Percentiles rank a stretch among this genome's conserved stretches.
Evolutionary conservation across 192 early-diverging fungal species (phyloP).

Genomic region (Polychytrium aggregatum): DNA sequence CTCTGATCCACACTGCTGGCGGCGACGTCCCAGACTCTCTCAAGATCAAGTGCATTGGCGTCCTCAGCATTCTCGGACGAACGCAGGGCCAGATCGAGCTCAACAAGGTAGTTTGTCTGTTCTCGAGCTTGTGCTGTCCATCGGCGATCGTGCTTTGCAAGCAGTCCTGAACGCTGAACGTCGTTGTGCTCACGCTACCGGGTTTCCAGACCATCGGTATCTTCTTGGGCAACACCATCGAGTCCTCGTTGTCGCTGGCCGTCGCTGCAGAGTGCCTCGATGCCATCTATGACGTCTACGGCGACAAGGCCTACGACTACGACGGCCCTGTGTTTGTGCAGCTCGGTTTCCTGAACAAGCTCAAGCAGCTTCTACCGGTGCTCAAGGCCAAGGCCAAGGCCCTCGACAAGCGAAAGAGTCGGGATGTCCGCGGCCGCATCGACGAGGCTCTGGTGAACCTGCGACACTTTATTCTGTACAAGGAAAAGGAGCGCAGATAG

Average conservation of each 20-base stretch:
- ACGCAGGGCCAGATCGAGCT: conserved; percentile 52
- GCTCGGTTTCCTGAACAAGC: conserved; percentile 41
- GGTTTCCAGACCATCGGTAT: conserved; percentile 1
- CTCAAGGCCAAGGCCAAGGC: conserved; percentile 43
- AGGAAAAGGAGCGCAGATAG: conserved; percentile 56
- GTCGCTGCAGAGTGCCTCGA: conserved; percentile 57
- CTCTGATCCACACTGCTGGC: conserved; percentile 26
- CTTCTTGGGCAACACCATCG: conserved; percentile 5
- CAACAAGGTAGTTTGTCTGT: conserved; percentile 43
- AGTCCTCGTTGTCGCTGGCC: conserved; percentile 5
- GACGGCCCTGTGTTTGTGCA: conserved; percentile 75
- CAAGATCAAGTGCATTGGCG: conserved; percentile 58
- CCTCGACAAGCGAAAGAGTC: conserved; percentile 60
- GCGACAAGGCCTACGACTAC: conserved; percentile 70
- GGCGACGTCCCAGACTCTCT: conserved; percentile 14
- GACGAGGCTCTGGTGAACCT: conserved; percentile 75
- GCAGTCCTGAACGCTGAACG: no score
- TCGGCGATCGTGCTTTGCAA: no score
- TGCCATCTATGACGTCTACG: conserved; percentile 79
- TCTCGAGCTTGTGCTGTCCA: not conserved
- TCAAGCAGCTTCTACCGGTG: conserved; percentile 39
- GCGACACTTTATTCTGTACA: conserved; percentile 79
- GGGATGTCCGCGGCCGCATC: conserved; percentile 58
- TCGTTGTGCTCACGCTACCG: no score
- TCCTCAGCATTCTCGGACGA: conserved; percentile 61